Evolutionary conservation across 1,284 basidiomycete species (phyloP), one percentile per base, ranked within the genome.

Genomic region (Ustilago cynodontis): DNA sequence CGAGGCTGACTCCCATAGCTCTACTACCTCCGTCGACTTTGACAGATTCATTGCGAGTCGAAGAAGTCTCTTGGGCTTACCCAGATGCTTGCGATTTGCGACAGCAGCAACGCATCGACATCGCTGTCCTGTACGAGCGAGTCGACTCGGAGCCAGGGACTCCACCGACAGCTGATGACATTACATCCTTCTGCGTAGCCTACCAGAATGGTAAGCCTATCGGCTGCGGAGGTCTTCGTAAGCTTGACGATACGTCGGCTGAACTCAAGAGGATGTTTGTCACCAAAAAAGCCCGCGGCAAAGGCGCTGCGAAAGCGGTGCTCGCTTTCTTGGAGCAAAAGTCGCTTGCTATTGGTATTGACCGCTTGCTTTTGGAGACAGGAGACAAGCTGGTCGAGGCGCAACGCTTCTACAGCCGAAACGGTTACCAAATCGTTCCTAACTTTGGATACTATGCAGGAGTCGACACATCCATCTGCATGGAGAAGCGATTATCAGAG

Each of bases 231-330:
- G 71, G 71, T 0, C 63, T 74, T 26, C 58, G 71, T 4, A 39
- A 41, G 24, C 59, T 74, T 4, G 66, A 65, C 26, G 18, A 62
- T 7, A 26, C 45, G n/a, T 56, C 61, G 16, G 71, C 71, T 5
- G 71, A 74, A 39, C 59, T 74, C 54, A 74, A 69, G 28, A 53
- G 71, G 14, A 74, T 69, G 66, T 69, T 68, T 62, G 66, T 74
- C 39, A 47, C 59, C 47, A 65, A 62, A 39, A 22, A 60, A 6
- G 62, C 66, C 10, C 65, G 71, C 20, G 61, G 65, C 16, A 65
- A 59, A 35, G 71, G 66, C 8, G 71, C 71, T 9, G 66, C 71
- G 16, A 56, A 59, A 2, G 71, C 71, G 6, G 31, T 69, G 9
- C 59, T 75, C 16, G 55, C 14, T 9, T 70, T 70, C 47, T 56